A percentile compares a stretch with the other conserved stretches of the same genome.
Evolutionary conservation across 495 filamentous ascomycete species (phyloP).

Genomic region (Talaromyces thailandensis): DNA sequence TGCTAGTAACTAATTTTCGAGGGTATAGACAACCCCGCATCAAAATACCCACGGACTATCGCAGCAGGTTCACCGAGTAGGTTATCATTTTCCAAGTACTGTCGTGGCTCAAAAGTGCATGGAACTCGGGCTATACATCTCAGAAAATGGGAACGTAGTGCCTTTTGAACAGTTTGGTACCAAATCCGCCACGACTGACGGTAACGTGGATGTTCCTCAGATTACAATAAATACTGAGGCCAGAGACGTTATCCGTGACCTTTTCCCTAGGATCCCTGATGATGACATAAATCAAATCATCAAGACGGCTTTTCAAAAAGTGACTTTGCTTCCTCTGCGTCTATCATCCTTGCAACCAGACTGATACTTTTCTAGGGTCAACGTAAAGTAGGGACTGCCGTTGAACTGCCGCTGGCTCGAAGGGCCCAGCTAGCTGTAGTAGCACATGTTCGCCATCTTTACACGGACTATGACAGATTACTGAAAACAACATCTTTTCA

Average conservation of each 20-base stretch:
- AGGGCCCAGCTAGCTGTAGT: slow-evolving; percentile 75
- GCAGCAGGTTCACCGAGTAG: slow-evolving; percentile 65
- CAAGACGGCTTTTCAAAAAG: slow-evolving; percentile 75
- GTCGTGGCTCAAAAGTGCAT: slow-evolving; percentile 48
- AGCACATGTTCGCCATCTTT: slow-evolving; percentile 77
- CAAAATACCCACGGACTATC: slow-evolving; percentile 42
- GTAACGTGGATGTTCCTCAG: slow-evolving; percentile 31
- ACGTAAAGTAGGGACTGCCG: slow-evolving; percentile 59
- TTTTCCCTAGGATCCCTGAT: slow-evolving; percentile 80
- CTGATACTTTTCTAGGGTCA: slow-evolving; percentile 28
- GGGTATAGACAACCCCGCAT: slow-evolving; percentile 34
- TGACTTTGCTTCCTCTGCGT: slow-evolving; percentile 24
- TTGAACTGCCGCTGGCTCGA: slow-evolving; percentile 56
- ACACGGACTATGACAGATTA: slow-evolving; percentile 79
- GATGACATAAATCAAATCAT: slow-evolving; percentile 71
- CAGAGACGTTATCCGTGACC: slow-evolving; percentile 62
- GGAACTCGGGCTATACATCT: slow-evolving; percentile 32
- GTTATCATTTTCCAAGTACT: slow-evolving; percentile 63
- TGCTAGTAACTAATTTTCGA: slow-evolving; percentile 4
- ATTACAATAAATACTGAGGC: slow-evolving; percentile 64
- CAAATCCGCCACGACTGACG: neutral
- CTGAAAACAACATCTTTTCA: slow-evolving; percentile 54
- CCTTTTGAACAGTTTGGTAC: slow-evolving; percentile 13
- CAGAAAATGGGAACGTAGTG: slow-evolving; percentile 32
- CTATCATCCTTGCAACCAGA: neutral